Conservation (phyloP, 345 rosid species). For the Dipteronia sinensis region DNA sequence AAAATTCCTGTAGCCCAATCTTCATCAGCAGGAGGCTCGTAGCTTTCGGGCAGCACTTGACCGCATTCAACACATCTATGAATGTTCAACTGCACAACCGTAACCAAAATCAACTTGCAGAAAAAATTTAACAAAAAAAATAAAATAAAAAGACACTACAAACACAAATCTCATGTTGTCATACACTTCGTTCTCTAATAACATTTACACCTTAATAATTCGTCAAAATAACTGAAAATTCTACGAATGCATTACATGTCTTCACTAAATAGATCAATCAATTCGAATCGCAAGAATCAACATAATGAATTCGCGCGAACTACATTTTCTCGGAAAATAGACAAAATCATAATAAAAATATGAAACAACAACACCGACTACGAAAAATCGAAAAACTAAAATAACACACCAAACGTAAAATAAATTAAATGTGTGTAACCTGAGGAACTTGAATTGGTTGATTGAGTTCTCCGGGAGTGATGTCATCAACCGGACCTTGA, state of each 20-base stretch:
- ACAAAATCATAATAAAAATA: background rate
- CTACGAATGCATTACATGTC: no score
- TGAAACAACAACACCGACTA: background rate
- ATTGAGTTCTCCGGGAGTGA: constrained; percentile 90
- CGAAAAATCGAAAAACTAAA: background rate
- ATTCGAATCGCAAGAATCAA: no score
- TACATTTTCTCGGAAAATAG: background rate
- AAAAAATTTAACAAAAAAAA: background rate
- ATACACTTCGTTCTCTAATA: no score
- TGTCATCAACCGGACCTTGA: constrained; percentile 60
- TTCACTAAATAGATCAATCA: no score
- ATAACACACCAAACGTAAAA: background rate
- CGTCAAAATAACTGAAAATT: no score
- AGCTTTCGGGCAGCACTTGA: constrained; percentile 73
- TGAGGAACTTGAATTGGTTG: constrained; percentile 88
- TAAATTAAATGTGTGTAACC: constrained; percentile 27
- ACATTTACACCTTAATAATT: no score
- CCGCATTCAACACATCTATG: constrained; percentile 80
- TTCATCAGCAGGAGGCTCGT: constrained; percentile 92
- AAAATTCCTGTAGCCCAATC: constrained; percentile 88
- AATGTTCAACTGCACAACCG: constrained; percentile 42
- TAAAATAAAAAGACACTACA: no score
- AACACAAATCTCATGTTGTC: no score
- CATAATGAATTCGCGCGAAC: no score
- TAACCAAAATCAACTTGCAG: constrained; percentile 12